phyloP scores from a whole-genome alignment of 768 basidiomycete species.

The Amanita inopinata region DNA sequence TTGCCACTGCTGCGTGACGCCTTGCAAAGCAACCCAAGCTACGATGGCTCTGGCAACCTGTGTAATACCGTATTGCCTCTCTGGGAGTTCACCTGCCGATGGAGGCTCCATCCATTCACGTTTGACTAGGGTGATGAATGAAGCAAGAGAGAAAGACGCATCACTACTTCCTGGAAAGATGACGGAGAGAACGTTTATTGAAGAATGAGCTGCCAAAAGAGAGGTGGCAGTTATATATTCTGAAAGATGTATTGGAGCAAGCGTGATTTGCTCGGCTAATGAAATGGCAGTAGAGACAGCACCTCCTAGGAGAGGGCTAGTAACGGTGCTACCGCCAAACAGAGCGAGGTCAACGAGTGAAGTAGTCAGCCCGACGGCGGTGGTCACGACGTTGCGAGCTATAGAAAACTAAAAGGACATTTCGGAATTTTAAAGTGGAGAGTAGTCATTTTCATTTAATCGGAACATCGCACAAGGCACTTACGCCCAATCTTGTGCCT shows the following conservation, averaged over 20 bases:
- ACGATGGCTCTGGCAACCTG: conserved; percentile 63
- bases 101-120: conserved; percentile 61
- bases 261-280: conserved; percentile 59
- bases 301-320: conserved; percentile 45
- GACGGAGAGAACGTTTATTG: conserved; percentile 61
- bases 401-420: conserved; percentile 56
- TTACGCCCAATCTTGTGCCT: conserved; percentile 61
- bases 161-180: conserved; percentile 72
- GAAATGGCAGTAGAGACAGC: conserved; percentile 54
- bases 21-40: conserved; percentile 75
- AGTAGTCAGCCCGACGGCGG: conserved; percentile 49
- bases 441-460: too few relatives aligned
- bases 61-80: conserved; percentile 50
- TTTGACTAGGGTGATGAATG: conserved; percentile 73
- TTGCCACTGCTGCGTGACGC: conserved; percentile 74
- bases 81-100: conserved; percentile 42
- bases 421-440: too few relatives aligned
- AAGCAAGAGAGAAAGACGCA: conserved; percentile 70
- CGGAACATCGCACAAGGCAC: too few relatives aligned
- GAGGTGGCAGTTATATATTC: conserved; percentile 74
- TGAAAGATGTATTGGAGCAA: conserved; percentile 65
- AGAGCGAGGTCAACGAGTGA: conserved; percentile 55
- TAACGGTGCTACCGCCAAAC: conserved; percentile 51
- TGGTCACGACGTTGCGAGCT: conserved; percentile 49
- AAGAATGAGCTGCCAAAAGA: conserved; percentile 62